Evolutionary conservation across 2,329 filamentous ascomycete genomes (phyloP), one percentile per base, ranked within the genome.

Genomic region (Claviceps capensis): DNA sequence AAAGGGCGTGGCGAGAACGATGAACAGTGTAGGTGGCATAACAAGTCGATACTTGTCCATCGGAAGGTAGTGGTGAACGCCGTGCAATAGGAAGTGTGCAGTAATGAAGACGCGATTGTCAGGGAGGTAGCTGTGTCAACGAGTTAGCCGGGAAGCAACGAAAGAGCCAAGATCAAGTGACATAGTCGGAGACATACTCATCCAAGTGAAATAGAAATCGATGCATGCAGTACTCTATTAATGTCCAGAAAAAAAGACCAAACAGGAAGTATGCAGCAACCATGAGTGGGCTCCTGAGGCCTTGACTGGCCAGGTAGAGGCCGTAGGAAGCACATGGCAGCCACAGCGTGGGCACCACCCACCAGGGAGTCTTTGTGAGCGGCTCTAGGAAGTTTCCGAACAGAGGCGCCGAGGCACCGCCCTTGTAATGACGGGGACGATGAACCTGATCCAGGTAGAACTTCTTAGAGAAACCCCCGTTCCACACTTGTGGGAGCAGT

Each of bases 371-470:
- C 75, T 90, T 86, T 67, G 84, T 90, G 54, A 98, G 72, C n/a
- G 93, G 93, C 71, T 98, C 93, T n/a, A 98, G 74, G 67, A 98
- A 95, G 71, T 98, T 97, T 54, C 93, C 93, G 69, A 98, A 98
- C 23, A 98, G 71, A 19, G 93, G 93, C 40, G 93, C 93, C 6
- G 89, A 96, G 56, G 82, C 82, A 53, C 93, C 93, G 58, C 91
- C 91, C 65, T 83, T 94, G 76, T 97, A 98, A 68, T 98, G 91
- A 54, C 93, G 83, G 17, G 93, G 93, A 45, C 93, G 84, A 66
- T 98, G 93, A 50, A 98, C 87, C 67, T 98, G 93, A 60, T 96
- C 84, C 23, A 98, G 78, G 64, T 98, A 98, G 65, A 98, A 98
- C n/a, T 88, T 81, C 67, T 96, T 98, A 66, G 73, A 81, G 71